Evolutionary conservation across 768 basidiomycete genomes (phyloP).

Genomic region (Pleurotus salmoneostramineus): DNA sequence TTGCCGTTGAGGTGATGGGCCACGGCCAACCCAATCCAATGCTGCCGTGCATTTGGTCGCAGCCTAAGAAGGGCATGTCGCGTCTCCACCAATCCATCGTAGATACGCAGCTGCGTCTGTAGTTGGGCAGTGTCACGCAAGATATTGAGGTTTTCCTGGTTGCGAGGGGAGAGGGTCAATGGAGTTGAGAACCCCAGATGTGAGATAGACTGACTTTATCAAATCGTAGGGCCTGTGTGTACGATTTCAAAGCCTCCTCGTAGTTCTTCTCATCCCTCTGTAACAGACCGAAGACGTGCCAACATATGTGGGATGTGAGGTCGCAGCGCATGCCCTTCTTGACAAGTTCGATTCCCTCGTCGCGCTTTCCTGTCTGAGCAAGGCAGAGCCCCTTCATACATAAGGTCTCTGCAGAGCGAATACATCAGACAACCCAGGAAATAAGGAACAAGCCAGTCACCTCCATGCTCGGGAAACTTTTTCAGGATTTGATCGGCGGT

Average conservation of each 20-base stretch:
- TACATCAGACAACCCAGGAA: too few species aligned
- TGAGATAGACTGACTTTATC: constrained; percentile 64
- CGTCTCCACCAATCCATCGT: constrained; percentile 74
- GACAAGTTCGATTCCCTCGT: constrained; percentile 79
- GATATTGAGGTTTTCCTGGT: constrained; percentile 91
- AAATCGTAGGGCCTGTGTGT: constrained; percentile 81
- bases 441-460: constrained; percentile 29
- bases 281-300: constrained; percentile 97
- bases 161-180: background rate
- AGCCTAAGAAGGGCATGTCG: constrained; percentile 76
- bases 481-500: constrained; percentile 92
- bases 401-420: constrained; percentile 65
- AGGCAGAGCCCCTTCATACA: constrained; percentile 94
- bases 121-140: constrained; percentile 87
- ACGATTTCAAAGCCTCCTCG: constrained; percentile 91
- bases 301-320: constrained; percentile 88
- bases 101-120: constrained; percentile 83
- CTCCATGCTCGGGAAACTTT: constrained; percentile 94
- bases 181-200: background rate
- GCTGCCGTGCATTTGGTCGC: constrained; percentile 78
- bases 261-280: constrained; percentile 95
- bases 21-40: constrained; percentile 88
- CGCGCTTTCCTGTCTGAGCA: constrained; percentile 75
- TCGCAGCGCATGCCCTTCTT: constrained; percentile 82
- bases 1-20: constrained; percentile 86